Percentiles rank a stretch among this genome's conserved stretches.
Conservation (phyloP, 129 eudicot species). For the Centaurea solstitialis region DNA sequence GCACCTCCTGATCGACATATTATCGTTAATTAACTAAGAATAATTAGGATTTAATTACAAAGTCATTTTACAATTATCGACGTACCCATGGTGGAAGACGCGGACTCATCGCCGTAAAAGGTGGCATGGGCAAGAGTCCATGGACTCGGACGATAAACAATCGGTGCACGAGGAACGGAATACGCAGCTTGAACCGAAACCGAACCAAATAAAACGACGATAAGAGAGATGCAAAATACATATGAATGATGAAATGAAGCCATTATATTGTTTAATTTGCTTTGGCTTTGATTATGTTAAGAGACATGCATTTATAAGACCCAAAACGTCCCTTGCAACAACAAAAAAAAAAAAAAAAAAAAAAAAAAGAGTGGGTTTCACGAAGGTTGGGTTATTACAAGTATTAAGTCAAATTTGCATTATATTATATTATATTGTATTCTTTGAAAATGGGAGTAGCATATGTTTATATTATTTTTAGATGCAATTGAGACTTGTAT, state of each 20-base stretch:
- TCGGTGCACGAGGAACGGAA: slow-evolving; percentile 27
- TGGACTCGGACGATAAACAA: slow-evolving; percentile 41
- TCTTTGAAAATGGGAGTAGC: background rate
- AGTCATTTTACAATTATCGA: background rate
- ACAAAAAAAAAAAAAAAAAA: no score
- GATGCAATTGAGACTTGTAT: background rate
- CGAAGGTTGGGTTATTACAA: slow-evolving; percentile 37
- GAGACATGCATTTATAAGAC: slow-evolving; percentile 44
- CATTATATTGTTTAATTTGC: slow-evolving; percentile 31
- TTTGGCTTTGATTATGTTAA: slow-evolving; percentile 15
- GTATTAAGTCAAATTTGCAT: slow-evolving; percentile 17
- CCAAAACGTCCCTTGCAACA: no score
- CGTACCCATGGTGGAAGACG: slow-evolving; percentile 80
- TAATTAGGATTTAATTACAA: no score
- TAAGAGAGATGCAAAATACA: slow-evolving; percentile 30
- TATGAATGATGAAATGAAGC: slow-evolving; percentile 36
- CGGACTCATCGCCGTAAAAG: slow-evolving; percentile 83
- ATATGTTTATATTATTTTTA: background rate
- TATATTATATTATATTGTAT: background rate
- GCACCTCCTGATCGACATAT: slow-evolving; percentile 69
- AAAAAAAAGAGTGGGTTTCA: slow-evolving; percentile 39
- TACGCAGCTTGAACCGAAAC: slow-evolving; percentile 38
- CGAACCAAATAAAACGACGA: slow-evolving; percentile 13
- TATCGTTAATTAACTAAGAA: background rate
- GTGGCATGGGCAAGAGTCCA: slow-evolving; percentile 78